Percentiles rank a stretch among this genome's conserved stretches.
Evolutionary conservation across 2,329 filamentous ascomycete species (phyloP).

Genomic region (Zopfia rhizophila): DNA sequence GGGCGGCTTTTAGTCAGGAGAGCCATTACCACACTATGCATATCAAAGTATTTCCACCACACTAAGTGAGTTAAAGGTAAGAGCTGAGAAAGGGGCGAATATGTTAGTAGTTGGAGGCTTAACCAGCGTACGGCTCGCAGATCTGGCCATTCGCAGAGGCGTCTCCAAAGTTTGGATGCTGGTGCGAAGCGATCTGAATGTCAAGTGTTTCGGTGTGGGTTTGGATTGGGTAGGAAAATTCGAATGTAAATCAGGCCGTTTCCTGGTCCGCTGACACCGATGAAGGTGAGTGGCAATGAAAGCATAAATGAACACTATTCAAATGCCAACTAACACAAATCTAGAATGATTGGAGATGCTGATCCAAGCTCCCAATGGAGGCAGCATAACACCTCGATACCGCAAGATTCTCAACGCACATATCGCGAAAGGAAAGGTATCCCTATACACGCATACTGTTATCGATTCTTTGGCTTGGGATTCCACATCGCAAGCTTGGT

Average conservation of each 20-base stretch:
- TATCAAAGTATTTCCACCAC: conserved; percentile 67
- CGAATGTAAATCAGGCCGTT: conserved; percentile 76
- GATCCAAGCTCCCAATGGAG: conserved; percentile 73
- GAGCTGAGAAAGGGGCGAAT: conserved; percentile 59
- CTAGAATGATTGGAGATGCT: conserved; percentile 73
- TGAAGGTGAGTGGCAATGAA: conserved; percentile 54
- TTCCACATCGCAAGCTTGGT: conserved; percentile 51
- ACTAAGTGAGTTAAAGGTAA: conserved; percentile 65
- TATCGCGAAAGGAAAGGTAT: conserved; percentile 61
- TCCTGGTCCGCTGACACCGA: conserved; percentile 83
- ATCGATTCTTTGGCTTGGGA: conserved; percentile 66
- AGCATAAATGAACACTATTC: no score
- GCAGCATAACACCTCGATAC: conserved; percentile 78
- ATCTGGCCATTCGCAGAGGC: conserved; percentile 71
- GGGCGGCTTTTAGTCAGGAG: conserved; percentile 49
- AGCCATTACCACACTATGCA: conserved; percentile 73
- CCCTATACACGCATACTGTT: conserved; percentile 67
- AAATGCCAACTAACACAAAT: not conserved
- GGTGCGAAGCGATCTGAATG: conserved; percentile 69
- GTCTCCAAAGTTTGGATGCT: conserved; percentile 76
- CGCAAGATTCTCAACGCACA: conserved; percentile 73
- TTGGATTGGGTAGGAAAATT: conserved; percentile 86
- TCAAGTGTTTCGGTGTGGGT: conserved; percentile 82
- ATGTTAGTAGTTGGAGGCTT: conserved; percentile 79
- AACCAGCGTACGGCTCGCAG: conserved; percentile 78